Percentiles rank a stretch among this genome's conserved stretches.
Conservation (phyloP, 257 asterid genomes). For the Apocynum venetum region DNA sequence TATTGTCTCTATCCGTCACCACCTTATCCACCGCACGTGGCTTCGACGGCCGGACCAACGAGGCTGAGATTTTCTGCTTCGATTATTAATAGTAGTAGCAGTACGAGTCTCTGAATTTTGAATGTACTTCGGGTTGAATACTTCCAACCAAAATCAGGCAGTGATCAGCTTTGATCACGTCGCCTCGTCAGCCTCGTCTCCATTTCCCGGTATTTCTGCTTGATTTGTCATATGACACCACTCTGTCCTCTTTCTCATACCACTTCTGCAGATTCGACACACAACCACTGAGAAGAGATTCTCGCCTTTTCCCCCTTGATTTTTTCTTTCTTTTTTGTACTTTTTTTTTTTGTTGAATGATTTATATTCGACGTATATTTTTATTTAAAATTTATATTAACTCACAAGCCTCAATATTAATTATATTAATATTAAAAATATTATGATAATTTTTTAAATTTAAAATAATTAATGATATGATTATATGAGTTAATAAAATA, state of each 20-base stretch:
- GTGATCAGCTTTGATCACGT: neutral
- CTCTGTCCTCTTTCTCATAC: neutral
- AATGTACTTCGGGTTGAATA: neutral
- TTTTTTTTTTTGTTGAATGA: no score
- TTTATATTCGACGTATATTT: no score
- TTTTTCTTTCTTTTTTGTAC: no score
- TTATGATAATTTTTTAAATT: no score
- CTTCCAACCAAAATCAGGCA: neutral
- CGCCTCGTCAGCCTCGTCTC: neutral
- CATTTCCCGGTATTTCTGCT: constrained; percentile 12
- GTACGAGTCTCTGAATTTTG: neutral
- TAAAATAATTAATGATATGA: no score
- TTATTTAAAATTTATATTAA: no score
- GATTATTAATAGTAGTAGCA: neutral
- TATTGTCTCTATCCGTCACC: neutral
- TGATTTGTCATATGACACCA: constrained; percentile 2
- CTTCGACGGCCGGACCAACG: neutral
- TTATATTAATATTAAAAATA: no score
- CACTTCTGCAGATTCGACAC: neutral
- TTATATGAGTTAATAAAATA: no score
- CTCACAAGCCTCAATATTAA: no score
- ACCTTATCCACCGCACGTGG: neutral
- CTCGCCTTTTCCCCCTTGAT: neutral
- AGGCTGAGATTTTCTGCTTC: neutral
- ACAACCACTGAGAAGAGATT: neutral